Evolutionary conservation across 495 filamentous ascomycete genomes (phyloP).

Genomic region (Daldinia bambusicola): DNA sequence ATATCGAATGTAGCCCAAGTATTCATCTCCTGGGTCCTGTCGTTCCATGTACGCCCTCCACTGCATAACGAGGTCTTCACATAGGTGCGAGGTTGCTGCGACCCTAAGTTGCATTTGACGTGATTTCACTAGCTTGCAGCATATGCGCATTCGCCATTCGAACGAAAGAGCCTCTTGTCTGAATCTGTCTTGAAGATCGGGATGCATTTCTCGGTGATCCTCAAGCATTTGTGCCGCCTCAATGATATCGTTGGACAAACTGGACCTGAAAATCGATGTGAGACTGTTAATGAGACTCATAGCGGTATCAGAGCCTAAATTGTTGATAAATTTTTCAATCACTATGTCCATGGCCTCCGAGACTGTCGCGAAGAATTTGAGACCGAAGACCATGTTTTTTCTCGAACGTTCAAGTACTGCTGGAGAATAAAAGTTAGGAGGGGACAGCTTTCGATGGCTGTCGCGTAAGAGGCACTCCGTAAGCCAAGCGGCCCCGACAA

Average conservation of each 20-base stretch:
- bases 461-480: conserved; percentile 47
- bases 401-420: conserved; percentile 32
- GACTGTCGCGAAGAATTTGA: conserved; percentile 53
- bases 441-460: conserved; percentile 35
- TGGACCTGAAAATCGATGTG: conserved; percentile 53
- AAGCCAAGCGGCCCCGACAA: conserved; percentile 52
- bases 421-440: conserved; percentile 17
- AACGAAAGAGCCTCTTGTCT: conserved; percentile 61
- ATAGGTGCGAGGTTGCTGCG: conserved; percentile 74
- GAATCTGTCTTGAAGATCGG: conserved; percentile 42
- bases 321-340: conserved; percentile 61
- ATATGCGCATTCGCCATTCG: conserved; percentile 75
- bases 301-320: conserved; percentile 57
- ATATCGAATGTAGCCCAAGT: conserved; percentile 66
- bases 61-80: conserved; percentile 71
- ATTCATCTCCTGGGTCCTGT: conserved; percentile 55
- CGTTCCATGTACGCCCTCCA: conserved; percentile 61
- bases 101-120: conserved; percentile 92
- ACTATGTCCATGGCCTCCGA: conserved; percentile 54
- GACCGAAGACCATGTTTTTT: conserved; percentile 48
- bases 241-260: conserved; percentile 53
- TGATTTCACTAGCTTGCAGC: conserved; percentile 77
- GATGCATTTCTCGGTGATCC: conserved; percentile 46
- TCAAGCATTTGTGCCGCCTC: conserved; percentile 48
- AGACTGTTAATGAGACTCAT: conserved; percentile 50